phyloP scores from a whole-genome alignment of 2,329 filamentous ascomycete species.

The Aspergillus tamarii region DNA sequence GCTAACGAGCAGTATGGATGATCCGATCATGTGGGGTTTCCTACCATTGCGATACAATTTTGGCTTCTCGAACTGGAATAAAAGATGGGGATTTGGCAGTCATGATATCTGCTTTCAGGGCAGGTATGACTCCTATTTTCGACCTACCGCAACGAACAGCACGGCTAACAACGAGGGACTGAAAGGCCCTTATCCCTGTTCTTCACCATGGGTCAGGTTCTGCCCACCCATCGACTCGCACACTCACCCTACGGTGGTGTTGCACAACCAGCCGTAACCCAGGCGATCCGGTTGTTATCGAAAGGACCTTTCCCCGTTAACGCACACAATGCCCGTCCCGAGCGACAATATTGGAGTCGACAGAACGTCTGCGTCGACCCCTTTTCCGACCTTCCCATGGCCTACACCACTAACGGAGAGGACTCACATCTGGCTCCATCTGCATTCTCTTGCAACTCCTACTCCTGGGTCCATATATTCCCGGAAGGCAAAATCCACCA shows the following conservation, averaged over 20 bases:
- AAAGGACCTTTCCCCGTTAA: slow-evolving; percentile 60
- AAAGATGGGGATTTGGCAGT: slow-evolving; percentile 87
- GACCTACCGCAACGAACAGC: background rate
- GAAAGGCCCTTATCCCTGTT: slow-evolving; percentile 70
- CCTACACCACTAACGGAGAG: slow-evolving; percentile 43
- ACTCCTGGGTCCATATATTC: slow-evolving; percentile 92
- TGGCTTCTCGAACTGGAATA: slow-evolving; percentile 65
- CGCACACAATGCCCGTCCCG: slow-evolving; percentile 45
- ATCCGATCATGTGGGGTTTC: slow-evolving; percentile 91
- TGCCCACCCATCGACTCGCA: slow-evolving; percentile 81
- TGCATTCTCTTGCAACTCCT: slow-evolving; percentile 68
- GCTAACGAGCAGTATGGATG: slow-evolving; percentile 71
- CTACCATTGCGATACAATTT: slow-evolving; percentile 75
- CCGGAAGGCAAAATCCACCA: slow-evolving; percentile 96
- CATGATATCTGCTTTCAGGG: slow-evolving; percentile 95
- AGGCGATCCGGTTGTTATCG: slow-evolving; percentile 83
- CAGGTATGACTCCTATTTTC: slow-evolving; percentile 56
- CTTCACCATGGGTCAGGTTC: slow-evolving; percentile 85
- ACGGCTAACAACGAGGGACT: background rate
- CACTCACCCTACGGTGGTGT: slow-evolving; percentile 81
- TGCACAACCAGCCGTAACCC: slow-evolving; percentile 84
- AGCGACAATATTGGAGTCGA: slow-evolving; percentile 42
- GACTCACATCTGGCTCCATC: slow-evolving; percentile 69
- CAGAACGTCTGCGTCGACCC: slow-evolving; percentile 51
- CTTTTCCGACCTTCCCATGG: slow-evolving; percentile 48